Conservation (phyloP, 306 rosid species). For the Fragaria nilgerrensis region DNA sequence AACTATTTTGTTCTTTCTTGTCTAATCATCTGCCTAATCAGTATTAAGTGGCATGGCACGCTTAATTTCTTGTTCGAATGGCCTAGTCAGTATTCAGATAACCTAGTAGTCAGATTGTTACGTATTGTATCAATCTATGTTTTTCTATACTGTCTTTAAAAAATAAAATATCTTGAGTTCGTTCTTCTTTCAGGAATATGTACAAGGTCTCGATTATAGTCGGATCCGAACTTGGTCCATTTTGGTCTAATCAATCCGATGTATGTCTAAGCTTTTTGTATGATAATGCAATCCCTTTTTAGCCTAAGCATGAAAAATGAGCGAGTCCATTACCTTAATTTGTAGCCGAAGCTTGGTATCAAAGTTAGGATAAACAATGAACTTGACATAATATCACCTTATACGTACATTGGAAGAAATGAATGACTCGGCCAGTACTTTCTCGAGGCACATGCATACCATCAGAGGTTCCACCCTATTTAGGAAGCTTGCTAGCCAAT, state of each 20-base stretch:
- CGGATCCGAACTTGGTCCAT: too few relatives aligned
- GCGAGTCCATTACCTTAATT: background rate
- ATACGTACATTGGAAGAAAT: background rate
- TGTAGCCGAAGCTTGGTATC: background rate
- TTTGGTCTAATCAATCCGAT: too few relatives aligned
- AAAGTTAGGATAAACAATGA: background rate
- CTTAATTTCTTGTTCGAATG: background rate
- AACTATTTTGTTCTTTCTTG: background rate
- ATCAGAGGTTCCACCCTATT: background rate
- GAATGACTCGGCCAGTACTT: background rate
- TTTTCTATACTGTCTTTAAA: too few relatives aligned
- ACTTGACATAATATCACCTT: background rate
- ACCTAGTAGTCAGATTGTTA: background rate
- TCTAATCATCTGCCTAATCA: conserved; percentile 7
- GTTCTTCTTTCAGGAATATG: background rate
- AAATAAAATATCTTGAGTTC: background rate
- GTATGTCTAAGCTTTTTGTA: too few relatives aligned
- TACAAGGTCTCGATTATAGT: background rate
- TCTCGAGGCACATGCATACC: background rate
- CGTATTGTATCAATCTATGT: background rate
- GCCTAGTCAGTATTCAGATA: background rate
- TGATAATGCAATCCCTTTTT: background rate
- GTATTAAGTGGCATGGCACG: background rate
- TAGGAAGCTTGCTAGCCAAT: background rate
- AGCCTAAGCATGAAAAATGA: background rate